Conservation (phyloP, 192 early-diverging fungal species). For the Coemansia sp. region DNA sequence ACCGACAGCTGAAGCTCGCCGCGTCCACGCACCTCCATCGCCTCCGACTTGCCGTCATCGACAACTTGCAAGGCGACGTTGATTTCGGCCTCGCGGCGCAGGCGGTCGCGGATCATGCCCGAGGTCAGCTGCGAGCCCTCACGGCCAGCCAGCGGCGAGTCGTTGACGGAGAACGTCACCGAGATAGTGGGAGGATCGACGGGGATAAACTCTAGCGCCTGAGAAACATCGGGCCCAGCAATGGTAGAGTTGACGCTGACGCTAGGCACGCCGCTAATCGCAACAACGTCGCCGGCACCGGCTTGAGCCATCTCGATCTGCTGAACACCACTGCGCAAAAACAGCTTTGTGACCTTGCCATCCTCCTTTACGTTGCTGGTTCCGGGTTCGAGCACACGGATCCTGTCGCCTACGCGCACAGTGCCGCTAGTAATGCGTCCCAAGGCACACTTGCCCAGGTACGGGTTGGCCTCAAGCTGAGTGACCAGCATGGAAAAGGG, state of each 20-base stretch:
- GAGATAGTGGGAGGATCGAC: constrained; percentile 84
- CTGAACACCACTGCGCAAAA: constrained; percentile 71
- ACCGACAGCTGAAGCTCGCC: constrained; percentile 88
- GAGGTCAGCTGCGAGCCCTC: constrained; percentile 77
- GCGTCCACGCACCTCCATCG: constrained; percentile 81
- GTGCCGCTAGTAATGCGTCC: constrained; percentile 72
- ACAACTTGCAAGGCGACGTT: constrained; percentile 78
- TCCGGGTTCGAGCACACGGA: constrained; percentile 69
- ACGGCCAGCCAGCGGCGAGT: constrained; percentile 79
- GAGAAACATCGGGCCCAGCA: constrained; percentile 54
- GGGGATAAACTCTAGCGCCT: constrained; percentile 72
- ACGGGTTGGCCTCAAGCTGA: constrained; percentile 80
- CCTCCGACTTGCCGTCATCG: constrained; percentile 63
- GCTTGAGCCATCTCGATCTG: constrained; percentile 69
- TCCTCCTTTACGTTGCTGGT: constrained; percentile 63
- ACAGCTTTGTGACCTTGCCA: constrained; percentile 73
- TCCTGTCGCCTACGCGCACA: constrained; percentile 68
- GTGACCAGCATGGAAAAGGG: constrained; percentile 85
- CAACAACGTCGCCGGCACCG: constrained; percentile 80
- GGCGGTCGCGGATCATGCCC: constrained; percentile 72
- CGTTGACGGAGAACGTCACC: constrained; percentile 83
- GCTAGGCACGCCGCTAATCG: constrained; percentile 70
- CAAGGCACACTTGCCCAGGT: constrained; percentile 79
- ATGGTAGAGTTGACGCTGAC: constrained; percentile 81
- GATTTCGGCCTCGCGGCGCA: constrained; percentile 74